Evolutionary conservation across 768 basidiomycete species (phyloP).

Genomic region (Pulveroboletus sp.): DNA sequence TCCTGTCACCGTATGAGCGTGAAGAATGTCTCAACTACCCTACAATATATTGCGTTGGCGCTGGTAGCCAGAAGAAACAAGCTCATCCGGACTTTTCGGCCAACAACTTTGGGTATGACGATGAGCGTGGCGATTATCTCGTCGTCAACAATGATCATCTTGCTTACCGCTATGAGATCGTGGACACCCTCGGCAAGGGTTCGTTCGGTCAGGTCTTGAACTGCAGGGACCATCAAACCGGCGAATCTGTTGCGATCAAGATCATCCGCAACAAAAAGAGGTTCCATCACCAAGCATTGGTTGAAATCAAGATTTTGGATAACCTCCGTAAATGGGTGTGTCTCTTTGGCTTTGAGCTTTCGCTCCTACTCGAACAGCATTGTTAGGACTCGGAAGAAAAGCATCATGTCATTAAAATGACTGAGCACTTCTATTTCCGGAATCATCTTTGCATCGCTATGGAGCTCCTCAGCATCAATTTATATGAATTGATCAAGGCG

Average conservation of each 20-base stretch:
- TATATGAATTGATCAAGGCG: slow-evolving; percentile 98
- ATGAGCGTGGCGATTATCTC: slow-evolving; percentile 95
- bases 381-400: slow-evolving; percentile 94
- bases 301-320: slow-evolving; percentile 98
- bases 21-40: slow-evolving; percentile 89
- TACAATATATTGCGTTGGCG: slow-evolving; percentile 77
- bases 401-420: slow-evolving; percentile 97
- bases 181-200: slow-evolving; percentile 92
- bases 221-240: slow-evolving; percentile 93
- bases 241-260: slow-evolving; percentile 96
- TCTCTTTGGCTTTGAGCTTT: slow-evolving; percentile 8
- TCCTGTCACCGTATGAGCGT: slow-evolving; percentile 83
- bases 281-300: slow-evolving; percentile 96
- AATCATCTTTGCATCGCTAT: slow-evolving; percentile 97
- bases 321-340: slow-evolving; percentile 95
- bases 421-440: slow-evolving; percentile 96
- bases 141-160: slow-evolving; percentile 90
- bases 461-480: slow-evolving; percentile 95
- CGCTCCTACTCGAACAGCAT: neutral
- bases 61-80: slow-evolving; percentile 76
- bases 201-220: slow-evolving; percentile 97
- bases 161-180: slow-evolving; percentile 93
- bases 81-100: slow-evolving; percentile 67
- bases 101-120: slow-evolving; percentile 95
- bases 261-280: slow-evolving; percentile 99